These are phyloP conservation scores for Bryoglossum gracile DNA, from an alignment of 495 filamentous ascomycete genomes.

Conservation along the genomic window DNA sequence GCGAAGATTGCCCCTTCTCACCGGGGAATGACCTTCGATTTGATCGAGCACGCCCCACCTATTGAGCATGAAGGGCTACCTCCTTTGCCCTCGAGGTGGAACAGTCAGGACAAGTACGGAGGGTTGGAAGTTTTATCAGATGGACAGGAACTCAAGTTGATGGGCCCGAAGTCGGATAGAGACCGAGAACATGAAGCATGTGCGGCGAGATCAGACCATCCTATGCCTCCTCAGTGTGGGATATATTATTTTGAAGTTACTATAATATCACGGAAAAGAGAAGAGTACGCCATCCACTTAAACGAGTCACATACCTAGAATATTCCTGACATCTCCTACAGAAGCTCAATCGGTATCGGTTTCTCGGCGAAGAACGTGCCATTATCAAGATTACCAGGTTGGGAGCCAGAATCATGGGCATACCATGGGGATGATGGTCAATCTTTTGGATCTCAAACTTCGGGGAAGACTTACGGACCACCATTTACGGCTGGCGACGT, in stretches of 20 bases:
- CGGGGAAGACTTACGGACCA: constrained; percentile 69
- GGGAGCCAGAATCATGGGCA: constrained; percentile 94
- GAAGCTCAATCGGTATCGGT: constrained; percentile 78
- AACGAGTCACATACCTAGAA: background rate
- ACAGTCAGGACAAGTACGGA: constrained; percentile 63
- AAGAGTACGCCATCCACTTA: constrained; percentile 57
- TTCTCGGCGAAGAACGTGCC: constrained; percentile 71
- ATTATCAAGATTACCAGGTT: constrained; percentile 80
- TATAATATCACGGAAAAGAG: constrained; percentile 76
- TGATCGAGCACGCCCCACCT: constrained; percentile 70
- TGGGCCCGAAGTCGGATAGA: constrained; percentile 30
- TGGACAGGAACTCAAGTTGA: constrained; percentile 73
- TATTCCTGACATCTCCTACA: constrained; percentile 22
- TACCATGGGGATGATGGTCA: constrained; percentile 97
- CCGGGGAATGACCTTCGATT: constrained; percentile 74
- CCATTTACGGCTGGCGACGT: constrained; percentile 64
- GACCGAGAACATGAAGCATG: constrained; percentile 73
- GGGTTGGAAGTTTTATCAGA: constrained; percentile 67
- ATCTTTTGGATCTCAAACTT: constrained; percentile 59
- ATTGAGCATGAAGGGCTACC: constrained; percentile 47
- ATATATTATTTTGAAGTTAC: constrained; percentile 96
- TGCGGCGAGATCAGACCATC: constrained; percentile 75
- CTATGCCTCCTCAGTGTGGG: constrained; percentile 86
- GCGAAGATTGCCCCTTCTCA: constrained; percentile 63
- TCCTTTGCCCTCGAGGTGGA: constrained; percentile 79